Base-by-base conservation (phyloP, 1,284 basidiomycete species). In the Ustilago bromivora region DNA sequence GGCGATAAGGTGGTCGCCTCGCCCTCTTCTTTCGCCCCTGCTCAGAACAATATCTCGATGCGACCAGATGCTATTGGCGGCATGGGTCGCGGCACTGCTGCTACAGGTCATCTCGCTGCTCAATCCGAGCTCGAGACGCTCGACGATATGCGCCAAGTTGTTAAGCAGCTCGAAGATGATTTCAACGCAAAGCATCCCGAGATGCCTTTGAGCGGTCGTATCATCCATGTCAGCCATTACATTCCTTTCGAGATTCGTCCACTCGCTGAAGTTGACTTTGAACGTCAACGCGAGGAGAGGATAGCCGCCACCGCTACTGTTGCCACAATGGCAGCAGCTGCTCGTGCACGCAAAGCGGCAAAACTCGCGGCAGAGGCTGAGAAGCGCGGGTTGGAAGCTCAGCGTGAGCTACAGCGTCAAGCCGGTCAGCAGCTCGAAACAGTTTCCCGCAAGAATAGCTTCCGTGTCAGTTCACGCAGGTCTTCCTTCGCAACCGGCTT, bases 141-240 rank as follows among this genome's bases (percentile, higher is more conserved):
- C 55, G 68, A 76, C 36, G 82, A 81, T 36, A 75, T 84, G 51
- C 69, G 71, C 54, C 59, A 69, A 17, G 47, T 66, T n/a, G 78
- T 84, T 58, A 61, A 70, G 53, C 71, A 81, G 23, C 79, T 85
- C 55, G 76, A 82, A 57, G 71, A 76, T 9, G 84, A 85, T 35
- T 83, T 82, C 61, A 78, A 76, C 40, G 68, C 70, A 19, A 82
- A 79, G 52, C 84, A 84, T 49, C 78, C 80, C 32, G 72, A 78
- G 34, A 71, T 66, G 51, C 72, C 80, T 8, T 71, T 85, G 36
- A 81, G 79, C 57, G 84, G 84, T 12, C 76, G 84, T 28, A 83
- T 86, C 63, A 86, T 86, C 54, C 84, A 86, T 46, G 84, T 84
- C 54, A 80, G 76, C 54, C 83, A 85, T 63, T 80, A 78, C 61